Evolutionary conservation across 139 green algal species (phyloP).

Genomic region (Nannochloris sp.): DNA sequence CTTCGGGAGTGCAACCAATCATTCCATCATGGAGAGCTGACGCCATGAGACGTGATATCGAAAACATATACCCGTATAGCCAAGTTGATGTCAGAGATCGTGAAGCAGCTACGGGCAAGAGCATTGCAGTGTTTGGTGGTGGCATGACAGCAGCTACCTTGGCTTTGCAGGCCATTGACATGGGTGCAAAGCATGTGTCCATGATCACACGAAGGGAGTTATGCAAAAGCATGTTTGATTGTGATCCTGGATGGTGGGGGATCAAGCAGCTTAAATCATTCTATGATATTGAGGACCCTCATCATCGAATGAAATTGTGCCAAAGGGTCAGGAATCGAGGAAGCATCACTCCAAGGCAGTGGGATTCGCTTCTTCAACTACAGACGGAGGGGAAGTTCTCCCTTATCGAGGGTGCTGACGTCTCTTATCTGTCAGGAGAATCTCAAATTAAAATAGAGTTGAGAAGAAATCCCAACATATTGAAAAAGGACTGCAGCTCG

Average conservation of each 20-base stretch:
- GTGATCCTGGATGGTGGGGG: conserved; percentile 27
- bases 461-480: background rate
- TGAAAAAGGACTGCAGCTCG: background rate
- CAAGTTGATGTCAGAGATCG: too few species aligned
- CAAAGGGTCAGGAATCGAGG: conserved; percentile 4
- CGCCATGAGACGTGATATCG: background rate
- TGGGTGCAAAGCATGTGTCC: conserved; percentile 1
- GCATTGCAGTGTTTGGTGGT: conserved; percentile 22
- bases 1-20: background rate
- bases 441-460: background rate
- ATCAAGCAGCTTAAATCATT: conserved; percentile 16
- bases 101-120: background rate
- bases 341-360: conserved; percentile 12
- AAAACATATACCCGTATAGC: background rate
- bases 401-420: background rate
- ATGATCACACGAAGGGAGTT: conserved; percentile 2
- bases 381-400: background rate
- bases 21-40: background rate
- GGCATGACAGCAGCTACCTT: conserved; percentile 18
- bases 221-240: conserved; percentile 8
- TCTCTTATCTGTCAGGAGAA: background rate
- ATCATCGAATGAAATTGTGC: background rate
- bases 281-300: background rate
- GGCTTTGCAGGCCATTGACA: conserved; percentile 9
- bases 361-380: conserved; percentile 1